Evolutionary conservation across 164 flowering plant genomes (phyloP).

Genomic region (Taxillus chinensis): DNA sequence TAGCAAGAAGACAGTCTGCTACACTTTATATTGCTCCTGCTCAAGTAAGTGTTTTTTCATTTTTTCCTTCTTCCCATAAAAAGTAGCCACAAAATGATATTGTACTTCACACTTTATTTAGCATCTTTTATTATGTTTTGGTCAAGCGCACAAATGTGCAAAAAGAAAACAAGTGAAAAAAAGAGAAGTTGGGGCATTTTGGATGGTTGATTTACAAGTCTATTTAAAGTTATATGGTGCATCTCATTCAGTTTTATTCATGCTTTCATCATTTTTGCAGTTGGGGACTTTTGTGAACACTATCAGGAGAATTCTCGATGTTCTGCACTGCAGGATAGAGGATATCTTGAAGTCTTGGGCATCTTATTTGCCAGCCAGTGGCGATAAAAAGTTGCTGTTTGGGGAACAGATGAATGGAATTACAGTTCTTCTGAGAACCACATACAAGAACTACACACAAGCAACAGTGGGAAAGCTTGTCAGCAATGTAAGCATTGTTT

Average conservation of each 20-base stretch:
- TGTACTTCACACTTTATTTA: too few relatives aligned
- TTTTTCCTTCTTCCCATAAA: too few relatives aligned
- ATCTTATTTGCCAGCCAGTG: constrained; percentile 52
- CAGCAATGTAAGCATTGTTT: constrained; percentile 47
- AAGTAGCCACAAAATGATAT: too few relatives aligned
- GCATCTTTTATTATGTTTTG: too few relatives aligned
- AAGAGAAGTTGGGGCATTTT: too few relatives aligned
- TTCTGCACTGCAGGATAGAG: constrained; percentile 68
- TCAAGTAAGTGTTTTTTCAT: constrained; percentile 28
- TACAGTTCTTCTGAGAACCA: constrained; percentile 77
- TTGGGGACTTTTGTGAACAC: constrained; percentile 79
- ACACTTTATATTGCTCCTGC: constrained; percentile 55
- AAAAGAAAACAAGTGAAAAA: too few relatives aligned
- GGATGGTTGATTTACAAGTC: too few relatives aligned
- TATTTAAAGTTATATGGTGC: too few relatives aligned
- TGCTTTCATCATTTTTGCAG: constrained; percentile 24
- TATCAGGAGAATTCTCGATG: constrained; percentile 80
- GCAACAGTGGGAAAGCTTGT: constrained; percentile 75
- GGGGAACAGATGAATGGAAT: constrained; percentile 88
- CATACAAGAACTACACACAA: constrained; percentile 82
- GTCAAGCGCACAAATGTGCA: too few relatives aligned
- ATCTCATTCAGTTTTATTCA: background rate
- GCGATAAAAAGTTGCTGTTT: constrained; percentile 46
- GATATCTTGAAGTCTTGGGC: constrained; percentile 77
- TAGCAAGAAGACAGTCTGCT: constrained; percentile 79